phyloP scores from a whole-genome alignment of 2,329 filamentous ascomycete genomes.

The Paecilomyces variotii region DNA sequence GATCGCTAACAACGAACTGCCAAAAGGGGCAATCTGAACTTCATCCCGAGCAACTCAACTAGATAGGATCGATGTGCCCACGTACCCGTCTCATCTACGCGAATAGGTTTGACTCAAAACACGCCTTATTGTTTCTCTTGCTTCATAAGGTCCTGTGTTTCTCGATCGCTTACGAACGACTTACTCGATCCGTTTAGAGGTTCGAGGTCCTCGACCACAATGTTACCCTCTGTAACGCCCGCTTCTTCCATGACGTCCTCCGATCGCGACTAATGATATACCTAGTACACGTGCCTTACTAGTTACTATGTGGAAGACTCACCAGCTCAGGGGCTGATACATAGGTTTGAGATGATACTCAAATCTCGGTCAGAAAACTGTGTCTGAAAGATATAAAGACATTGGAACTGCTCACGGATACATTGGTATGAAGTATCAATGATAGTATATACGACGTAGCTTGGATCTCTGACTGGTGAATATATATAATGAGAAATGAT shows the following conservation, averaged over 20 bases:
- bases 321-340: neutral
- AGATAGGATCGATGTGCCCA: neutral
- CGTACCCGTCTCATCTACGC: neutral
- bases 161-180: neutral
- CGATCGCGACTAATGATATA: neutral
- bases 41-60: neutral
- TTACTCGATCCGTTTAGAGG: neutral
- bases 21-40: neutral
- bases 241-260: neutral
- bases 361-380: neutral
- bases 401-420: neutral
- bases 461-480: neutral
- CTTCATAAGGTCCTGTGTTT: neutral
- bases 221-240: neutral
- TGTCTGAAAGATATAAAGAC: neutral
- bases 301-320: neutral
- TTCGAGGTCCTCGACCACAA: neutral
- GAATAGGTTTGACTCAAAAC: neutral
- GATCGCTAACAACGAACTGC: neutral
- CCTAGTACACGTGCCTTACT: too few relatives aligned
- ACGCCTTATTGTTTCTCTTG: neutral
- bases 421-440: neutral
- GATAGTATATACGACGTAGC: too few relatives aligned
- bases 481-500: neutral
- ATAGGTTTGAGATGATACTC: neutral